A percentile compares a stretch with the other conserved stretches of the same genome.
Conservation (phyloP, 225 moss, liverwort and hornwort genomes). For the Thuidium tamariscinum region DNA sequence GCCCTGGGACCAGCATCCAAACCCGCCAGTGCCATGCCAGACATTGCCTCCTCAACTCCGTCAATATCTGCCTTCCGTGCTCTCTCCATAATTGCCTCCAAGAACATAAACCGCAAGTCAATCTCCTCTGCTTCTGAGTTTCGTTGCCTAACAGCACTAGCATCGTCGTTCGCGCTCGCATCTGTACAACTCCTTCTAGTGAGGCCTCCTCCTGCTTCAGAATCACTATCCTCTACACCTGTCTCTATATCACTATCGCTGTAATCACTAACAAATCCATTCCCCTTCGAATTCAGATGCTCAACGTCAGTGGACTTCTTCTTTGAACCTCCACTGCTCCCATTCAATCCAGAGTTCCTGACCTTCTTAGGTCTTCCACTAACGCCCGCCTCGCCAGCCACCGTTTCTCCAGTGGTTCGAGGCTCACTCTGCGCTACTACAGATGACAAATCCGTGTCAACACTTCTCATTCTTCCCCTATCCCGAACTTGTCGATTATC, state of each 20-base stretch:
- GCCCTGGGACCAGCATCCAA: constrained; percentile 81
- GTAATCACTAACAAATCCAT: constrained; percentile 22
- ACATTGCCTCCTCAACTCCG: constrained; percentile 85
- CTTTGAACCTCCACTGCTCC: constrained; percentile 6
- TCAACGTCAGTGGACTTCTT: constrained; percentile 15
- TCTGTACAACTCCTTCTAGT: not conserved
- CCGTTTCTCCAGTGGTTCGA: not conserved
- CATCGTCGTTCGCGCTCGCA: constrained; percentile 1
- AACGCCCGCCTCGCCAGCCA: constrained; percentile 7
- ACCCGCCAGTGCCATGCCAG: constrained; percentile 79
- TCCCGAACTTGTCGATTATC: not conserved
- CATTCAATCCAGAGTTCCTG: constrained; percentile 3
- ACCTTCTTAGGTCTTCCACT: constrained; percentile 13
- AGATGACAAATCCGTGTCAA: not conserved
- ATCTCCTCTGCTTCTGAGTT: constrained; percentile 49
- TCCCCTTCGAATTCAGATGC: constrained; percentile 6
- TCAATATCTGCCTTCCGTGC: constrained; percentile 63
- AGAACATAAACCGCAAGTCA: constrained; percentile 72
- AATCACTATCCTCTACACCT: constrained; percentile 17
- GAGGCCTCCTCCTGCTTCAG: not conserved
- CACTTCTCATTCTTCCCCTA: not conserved
- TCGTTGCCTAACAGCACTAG: not conserved
- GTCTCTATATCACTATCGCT: constrained; percentile 26
- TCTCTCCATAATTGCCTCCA: constrained; percentile 91
- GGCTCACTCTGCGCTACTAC: not conserved